Evolutionary conservation across 2,329 filamentous ascomycete species (phyloP).

Genomic region (Xylariaceae sp.): DNA sequence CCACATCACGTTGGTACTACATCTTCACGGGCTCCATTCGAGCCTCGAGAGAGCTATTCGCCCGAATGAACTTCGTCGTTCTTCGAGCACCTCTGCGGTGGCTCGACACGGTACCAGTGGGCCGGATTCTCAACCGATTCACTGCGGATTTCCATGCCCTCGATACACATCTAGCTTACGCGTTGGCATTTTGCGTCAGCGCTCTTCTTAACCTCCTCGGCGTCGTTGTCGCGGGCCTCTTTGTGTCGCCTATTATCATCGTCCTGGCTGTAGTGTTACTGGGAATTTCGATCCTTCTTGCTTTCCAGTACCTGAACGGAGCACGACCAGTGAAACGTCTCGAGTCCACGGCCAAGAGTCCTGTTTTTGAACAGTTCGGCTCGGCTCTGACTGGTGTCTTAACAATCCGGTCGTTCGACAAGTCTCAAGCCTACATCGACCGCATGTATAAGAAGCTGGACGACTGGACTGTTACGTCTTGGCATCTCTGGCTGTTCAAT

Average conservation of each 20-base stretch:
- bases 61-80: conserved; percentile 61
- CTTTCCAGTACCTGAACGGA: conserved; percentile 60
- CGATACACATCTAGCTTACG: conserved; percentile 62
- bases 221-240: conserved; percentile 61
- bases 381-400: conserved; percentile 67
- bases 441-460: conserved; percentile 69
- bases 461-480: conserved; percentile 60
- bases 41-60: conserved; percentile 66
- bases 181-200: conserved; percentile 56
- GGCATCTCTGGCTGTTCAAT: conserved; percentile 68
- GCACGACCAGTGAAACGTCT: conserved; percentile 73
- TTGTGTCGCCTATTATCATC: conserved; percentile 66
- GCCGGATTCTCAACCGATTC: conserved; percentile 73
- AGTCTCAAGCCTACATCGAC: conserved; percentile 60
- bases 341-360: conserved; percentile 72
- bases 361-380: conserved; percentile 76
- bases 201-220: conserved; percentile 60
- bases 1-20: conserved; percentile 59
- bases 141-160: conserved; percentile 73
- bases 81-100: conserved; percentile 71
- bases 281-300: conserved; percentile 52
- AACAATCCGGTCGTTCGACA: conserved; percentile 73
- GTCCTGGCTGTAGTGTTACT: conserved; percentile 57
- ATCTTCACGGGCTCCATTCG: conserved; percentile 62
- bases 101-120: conserved; percentile 76